Base-by-base conservation (phyloP, 176 grass and related monocot genomes). In the Juncus inflexus region DNA sequence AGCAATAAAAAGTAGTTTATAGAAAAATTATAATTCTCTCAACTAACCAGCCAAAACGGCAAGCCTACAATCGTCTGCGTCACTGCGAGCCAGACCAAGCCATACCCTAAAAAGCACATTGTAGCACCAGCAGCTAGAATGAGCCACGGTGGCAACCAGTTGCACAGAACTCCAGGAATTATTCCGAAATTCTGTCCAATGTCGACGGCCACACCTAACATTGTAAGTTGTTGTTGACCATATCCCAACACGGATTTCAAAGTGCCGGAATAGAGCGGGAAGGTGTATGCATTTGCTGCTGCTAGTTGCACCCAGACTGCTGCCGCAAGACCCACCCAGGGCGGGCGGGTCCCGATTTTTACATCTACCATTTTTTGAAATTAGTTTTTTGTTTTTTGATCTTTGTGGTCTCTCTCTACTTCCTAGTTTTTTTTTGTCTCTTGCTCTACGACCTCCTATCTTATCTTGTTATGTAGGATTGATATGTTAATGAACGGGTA, bases 281-380 rank as follows among this genome's bases (percentile, higher is more conserved):
- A 96, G 16, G 83, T 57, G 70, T 96, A 96, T 3, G 65, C 84
- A 58, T 67, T 88, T 12, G 87, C 92, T 7, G 84, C 92, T 9
- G 80, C 92, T 71, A 97, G 67, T 80, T 89, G 92, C 84, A 91
- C 85, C 92, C 87, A 91, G 53, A 91, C 82, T 62, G 87, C 84
- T 39, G 92, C 84, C 37, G 82, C 92, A 64, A 97, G 80, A 63
- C 92, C 92, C 42, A 97, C 84, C 92, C 92, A 97, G 39, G 87
- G 84, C 16, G 87, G 92, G 60, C 92, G 74, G 53, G 82, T 91
- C 42, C 87, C 87, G 35, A 50, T 70, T 79, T 91, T 91, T 69
- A 89, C 81, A 68, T 49, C 28, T 3, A 45, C 3, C 51, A 74
- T 74, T 53, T 40, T 40, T 6, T 6, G 6, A 47, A 47, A 47